phyloP scores from a whole-genome alignment of 192 early-diverging fungal species.

The Entomortierella chlamydospora region DNA sequence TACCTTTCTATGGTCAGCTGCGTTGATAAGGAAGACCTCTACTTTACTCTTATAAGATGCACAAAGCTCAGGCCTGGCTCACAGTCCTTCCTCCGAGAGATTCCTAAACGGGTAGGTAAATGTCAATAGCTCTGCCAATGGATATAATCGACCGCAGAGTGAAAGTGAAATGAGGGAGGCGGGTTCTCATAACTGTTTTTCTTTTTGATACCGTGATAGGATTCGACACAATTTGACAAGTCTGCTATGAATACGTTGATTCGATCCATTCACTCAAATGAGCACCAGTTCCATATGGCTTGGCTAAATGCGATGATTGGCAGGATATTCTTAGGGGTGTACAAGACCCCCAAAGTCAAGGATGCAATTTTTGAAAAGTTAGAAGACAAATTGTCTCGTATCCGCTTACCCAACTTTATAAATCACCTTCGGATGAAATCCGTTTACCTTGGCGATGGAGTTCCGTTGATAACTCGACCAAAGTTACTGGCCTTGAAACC shows the following conservation, averaged over 20 bases:
- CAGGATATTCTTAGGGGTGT: slow-evolving; percentile 78
- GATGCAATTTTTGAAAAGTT: slow-evolving; percentile 72
- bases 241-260: slow-evolving; percentile 58
- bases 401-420: slow-evolving; percentile 75
- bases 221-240: slow-evolving; percentile 57
- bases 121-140: no score
- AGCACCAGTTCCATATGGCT: slow-evolving; percentile 60
- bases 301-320: slow-evolving; percentile 93
- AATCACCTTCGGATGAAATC: slow-evolving; percentile 84
- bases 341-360: slow-evolving; percentile 70
- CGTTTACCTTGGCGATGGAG: slow-evolving; percentile 79
- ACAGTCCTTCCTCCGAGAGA: slow-evolving; percentile 38
- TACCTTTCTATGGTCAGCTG: slow-evolving; percentile 70
- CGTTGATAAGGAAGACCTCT: slow-evolving; percentile 92
- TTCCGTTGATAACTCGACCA: slow-evolving; percentile 83
- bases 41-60: slow-evolving; percentile 82
- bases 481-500: slow-evolving; percentile 76
- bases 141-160: no score
- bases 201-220: slow-evolving; percentile 19
- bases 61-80: slow-evolving; percentile 58
- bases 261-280: slow-evolving; percentile 64
- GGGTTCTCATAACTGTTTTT: no score
- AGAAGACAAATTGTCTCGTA: slow-evolving; percentile 69
- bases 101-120: slow-evolving; percentile 43
- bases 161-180: no score